A percentile compares a stretch with the other conserved stretches of the same genome.
Evolutionary conservation across 179 eudicot species (phyloP).

Genomic region (Carnegiea gigantea): DNA sequence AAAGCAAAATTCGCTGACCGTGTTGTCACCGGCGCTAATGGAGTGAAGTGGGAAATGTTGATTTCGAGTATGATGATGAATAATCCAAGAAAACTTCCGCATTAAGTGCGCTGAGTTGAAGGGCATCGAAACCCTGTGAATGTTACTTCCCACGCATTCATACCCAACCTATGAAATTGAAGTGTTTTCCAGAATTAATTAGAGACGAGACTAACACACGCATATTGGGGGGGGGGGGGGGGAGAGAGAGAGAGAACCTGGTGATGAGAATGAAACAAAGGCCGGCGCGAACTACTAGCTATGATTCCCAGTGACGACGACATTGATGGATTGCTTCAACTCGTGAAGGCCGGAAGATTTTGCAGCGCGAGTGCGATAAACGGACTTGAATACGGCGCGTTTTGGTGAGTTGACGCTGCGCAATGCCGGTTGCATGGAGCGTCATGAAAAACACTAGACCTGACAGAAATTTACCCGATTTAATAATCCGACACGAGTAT

Average conservation of each 20-base stretch:
- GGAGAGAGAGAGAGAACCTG: slow-evolving; percentile 6
- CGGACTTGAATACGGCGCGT: no score
- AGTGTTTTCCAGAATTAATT: neutral
- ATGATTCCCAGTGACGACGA: neutral
- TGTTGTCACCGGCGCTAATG: slow-evolving; percentile 11
- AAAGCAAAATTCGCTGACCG: slow-evolving; percentile 20
- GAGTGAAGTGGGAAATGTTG: slow-evolving; percentile 7
- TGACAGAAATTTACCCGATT: no score
- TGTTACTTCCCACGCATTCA: neutral
- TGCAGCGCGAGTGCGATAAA: neutral
- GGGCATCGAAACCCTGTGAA: neutral
- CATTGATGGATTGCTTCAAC: neutral
- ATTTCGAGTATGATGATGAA: neutral
- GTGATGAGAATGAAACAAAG: neutral
- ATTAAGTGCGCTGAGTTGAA: neutral
- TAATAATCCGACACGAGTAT: no score
- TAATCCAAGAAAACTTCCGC: neutral
- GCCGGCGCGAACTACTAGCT: neutral
- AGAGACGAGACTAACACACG: no score
- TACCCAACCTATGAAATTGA: neutral
- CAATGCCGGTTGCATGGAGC: no score
- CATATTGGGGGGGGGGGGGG: neutral
- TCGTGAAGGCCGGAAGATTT: no score
- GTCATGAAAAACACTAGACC: no score
- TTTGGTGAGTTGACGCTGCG: no score